Percentiles rank a stretch among this genome's conserved stretches.
Conservation (phyloP, 352 stramenopile species). For the Salisapilia sapeloensis region DNA sequence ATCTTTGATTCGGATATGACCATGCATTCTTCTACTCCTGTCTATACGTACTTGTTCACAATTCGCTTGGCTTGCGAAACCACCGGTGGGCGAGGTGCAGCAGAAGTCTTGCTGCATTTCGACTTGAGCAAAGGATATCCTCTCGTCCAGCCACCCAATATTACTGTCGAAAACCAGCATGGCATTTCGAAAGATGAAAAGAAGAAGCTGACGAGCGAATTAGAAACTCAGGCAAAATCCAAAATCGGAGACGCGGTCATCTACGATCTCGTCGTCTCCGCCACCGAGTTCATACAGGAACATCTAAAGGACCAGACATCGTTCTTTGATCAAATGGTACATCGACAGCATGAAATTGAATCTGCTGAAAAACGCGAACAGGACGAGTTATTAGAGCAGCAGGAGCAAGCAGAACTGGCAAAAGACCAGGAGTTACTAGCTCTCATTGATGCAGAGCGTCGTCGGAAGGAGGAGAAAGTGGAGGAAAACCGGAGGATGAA, state of each 20-base stretch:
- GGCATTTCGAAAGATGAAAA: conserved; percentile 56
- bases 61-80: conserved; percentile 51
- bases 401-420: conserved; percentile 39
- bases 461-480: conserved; percentile 39
- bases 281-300: conserved; percentile 67
- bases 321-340: conserved; percentile 82
- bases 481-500: conserved; percentile 21
- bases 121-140: conserved; percentile 53
- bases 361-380: conserved; percentile 40
- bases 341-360: conserved; percentile 51
- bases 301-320: conserved; percentile 70
- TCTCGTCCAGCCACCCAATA: conserved; percentile 36
- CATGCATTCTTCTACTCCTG: conserved; percentile 48
- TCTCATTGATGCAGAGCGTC: conserved; percentile 58
- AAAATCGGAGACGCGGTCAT: conserved; percentile 61
- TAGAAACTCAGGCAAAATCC: conserved; percentile 37
- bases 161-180: conserved; percentile 48
- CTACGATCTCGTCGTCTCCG: conserved; percentile 71
- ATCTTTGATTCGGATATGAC: conserved; percentile 66
- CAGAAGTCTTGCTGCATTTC: conserved; percentile 59
- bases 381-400: conserved; percentile 22
- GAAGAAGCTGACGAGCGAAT: conserved; percentile 23
- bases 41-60: conserved; percentile 73
- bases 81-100: conserved; percentile 10
- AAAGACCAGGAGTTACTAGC: conserved; percentile 64